phyloP scores from a whole-genome alignment of 768 basidiomycete species.

The Hypholoma fasciculare region DNA sequence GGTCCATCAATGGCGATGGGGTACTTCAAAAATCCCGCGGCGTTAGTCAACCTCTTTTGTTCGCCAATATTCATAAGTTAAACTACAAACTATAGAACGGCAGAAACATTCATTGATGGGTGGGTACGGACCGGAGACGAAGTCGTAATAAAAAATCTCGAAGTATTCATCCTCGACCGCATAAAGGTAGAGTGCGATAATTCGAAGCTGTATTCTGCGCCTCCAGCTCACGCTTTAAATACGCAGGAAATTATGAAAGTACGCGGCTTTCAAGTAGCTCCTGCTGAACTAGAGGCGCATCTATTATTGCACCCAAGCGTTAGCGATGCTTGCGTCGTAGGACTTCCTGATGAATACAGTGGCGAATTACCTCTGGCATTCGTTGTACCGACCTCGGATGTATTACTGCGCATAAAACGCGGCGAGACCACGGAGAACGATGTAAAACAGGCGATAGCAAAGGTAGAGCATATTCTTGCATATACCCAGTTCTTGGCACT shows the following conservation, averaged over 20 bases:
- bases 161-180: slow-evolving; percentile 72
- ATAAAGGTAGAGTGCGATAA: slow-evolving; percentile 52
- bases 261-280: slow-evolving; percentile 58
- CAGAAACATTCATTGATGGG: slow-evolving; percentile 61
- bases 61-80: background rate
- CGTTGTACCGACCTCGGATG: slow-evolving; percentile 50
- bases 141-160: slow-evolving; percentile 62
- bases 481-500: background rate
- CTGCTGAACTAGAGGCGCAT: slow-evolving; percentile 69
- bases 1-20: slow-evolving; percentile 61
- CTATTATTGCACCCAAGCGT: slow-evolving; percentile 63
- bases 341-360: slow-evolving; percentile 70
- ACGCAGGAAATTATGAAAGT: slow-evolving; percentile 72
- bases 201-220: background rate
- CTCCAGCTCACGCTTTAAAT: background rate
- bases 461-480: slow-evolving; percentile 39
- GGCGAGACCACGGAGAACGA: slow-evolving; percentile 31
- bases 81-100: slow-evolving; percentile 40
- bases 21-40: slow-evolving; percentile 58
- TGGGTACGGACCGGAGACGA: slow-evolving; percentile 77
- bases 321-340: slow-evolving; percentile 62
- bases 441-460: slow-evolving; percentile 48
- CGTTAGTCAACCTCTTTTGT: slow-evolving; percentile 39
- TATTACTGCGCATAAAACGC: slow-evolving; percentile 33
- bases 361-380: slow-evolving; percentile 77